phyloP scores from a whole-genome alignment of 2,329 filamentous ascomycete species.

The Penicillium sp. region DNA sequence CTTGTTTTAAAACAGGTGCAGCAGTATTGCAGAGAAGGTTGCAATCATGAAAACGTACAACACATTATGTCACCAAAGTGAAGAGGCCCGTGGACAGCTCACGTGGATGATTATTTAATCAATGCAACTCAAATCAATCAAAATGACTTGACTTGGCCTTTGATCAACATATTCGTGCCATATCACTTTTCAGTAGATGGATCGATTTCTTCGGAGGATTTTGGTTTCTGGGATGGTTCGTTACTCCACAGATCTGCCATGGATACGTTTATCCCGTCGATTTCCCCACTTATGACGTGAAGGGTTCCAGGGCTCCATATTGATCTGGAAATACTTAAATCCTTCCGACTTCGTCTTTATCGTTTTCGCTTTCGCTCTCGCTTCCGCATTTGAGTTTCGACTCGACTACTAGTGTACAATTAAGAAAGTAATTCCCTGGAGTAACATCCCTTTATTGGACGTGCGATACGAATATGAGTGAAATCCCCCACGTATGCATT shows the following conservation, averaged over 20 bases:
- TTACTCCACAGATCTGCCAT: background rate
- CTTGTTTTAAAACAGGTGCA: background rate
- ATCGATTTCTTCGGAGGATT: too few species aligned
- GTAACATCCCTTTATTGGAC: background rate
- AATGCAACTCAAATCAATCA: background rate
- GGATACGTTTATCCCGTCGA: background rate
- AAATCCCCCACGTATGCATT: background rate
- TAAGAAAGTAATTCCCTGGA: background rate
- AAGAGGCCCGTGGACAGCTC: background rate
- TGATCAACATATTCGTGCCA: background rate
- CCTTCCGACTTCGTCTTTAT: background rate
- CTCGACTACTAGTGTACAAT: background rate
- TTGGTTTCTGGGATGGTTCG: background rate
- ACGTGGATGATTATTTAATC: background rate
- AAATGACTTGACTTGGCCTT: background rate
- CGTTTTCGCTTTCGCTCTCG: background rate
- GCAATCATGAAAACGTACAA: background rate
- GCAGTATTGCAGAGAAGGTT: background rate
- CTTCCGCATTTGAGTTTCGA: background rate
- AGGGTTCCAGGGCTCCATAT: background rate
- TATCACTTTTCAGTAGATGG: background rate
- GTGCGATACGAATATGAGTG: background rate
- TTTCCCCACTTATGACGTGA: slow-evolving; percentile 26
- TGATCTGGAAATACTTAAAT: too few species aligned
- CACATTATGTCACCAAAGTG: background rate